Percentiles rank a stretch among this genome's conserved stretches.
These are phyloP conservation scores for Sequoia sempervirens DNA, from an alignment of 75 land plant genomes.

Conservation along the genomic window DNA sequence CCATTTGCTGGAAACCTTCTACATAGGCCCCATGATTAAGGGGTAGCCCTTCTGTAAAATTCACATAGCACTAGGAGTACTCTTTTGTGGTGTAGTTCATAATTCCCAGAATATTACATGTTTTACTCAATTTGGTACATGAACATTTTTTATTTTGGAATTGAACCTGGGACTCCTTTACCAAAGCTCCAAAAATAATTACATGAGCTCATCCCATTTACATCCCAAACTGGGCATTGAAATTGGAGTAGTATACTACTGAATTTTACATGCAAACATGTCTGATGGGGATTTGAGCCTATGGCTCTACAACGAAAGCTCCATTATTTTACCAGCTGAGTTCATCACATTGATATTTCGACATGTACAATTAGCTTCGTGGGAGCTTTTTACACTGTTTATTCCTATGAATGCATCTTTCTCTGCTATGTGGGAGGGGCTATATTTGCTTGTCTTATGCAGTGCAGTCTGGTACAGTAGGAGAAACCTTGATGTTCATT, in stretches of 20 bases:
- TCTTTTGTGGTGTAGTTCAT: too few relatives aligned
- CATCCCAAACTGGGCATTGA: too few relatives aligned
- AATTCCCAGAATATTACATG: too few relatives aligned
- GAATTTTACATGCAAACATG: neutral
- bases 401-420: neutral
- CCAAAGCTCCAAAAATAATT: too few relatives aligned
- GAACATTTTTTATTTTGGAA: too few relatives aligned
- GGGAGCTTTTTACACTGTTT: slow-evolving; percentile 7
- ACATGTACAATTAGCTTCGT: neutral
- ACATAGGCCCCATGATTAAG: neutral
- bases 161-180: too few relatives aligned
- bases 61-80: too few relatives aligned
- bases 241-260: too few relatives aligned
- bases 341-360: too few relatives aligned
- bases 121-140: too few relatives aligned
- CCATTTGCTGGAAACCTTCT: neutral
- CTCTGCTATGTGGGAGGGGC: neutral
- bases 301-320: neutral
- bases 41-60: neutral
- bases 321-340: neutral
- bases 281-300: neutral
- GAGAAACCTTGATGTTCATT: neutral
- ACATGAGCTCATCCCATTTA: too few relatives aligned
- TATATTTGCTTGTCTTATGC: neutral
- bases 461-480: neutral